Conservation (phyloP, 768 basidiomycete genomes). For the Rickenella mellea region DNA sequence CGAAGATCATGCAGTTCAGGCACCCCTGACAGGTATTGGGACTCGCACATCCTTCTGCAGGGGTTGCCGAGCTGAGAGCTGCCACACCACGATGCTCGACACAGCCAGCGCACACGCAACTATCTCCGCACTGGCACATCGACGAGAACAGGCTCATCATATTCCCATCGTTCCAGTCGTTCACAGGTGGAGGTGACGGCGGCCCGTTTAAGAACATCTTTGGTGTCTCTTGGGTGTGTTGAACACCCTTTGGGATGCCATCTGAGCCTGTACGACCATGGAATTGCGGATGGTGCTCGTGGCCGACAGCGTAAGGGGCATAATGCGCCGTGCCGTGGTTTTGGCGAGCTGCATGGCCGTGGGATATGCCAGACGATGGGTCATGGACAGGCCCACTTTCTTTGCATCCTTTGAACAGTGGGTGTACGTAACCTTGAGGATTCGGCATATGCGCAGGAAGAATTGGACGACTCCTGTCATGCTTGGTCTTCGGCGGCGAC, state of each 20-base stretch:
- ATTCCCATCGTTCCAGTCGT: too few relatives aligned
- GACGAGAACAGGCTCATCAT: slow-evolving; percentile 11
- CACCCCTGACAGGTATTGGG: too few relatives aligned
- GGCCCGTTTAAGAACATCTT: slow-evolving; percentile 14
- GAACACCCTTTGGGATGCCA: slow-evolving; percentile 10
- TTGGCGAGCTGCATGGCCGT: slow-evolving; percentile 34
- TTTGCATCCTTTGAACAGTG: neutral
- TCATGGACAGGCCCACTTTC: slow-evolving; percentile 31
- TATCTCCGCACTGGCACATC: slow-evolving; percentile 51
- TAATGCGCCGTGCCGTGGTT: slow-evolving; percentile 40
- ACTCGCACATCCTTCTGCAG: too few relatives aligned
- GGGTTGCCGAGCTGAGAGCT: too few relatives aligned
- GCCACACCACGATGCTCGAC: slow-evolving; percentile 38
- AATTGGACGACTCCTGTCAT: slow-evolving; percentile 43
- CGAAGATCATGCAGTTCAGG: too few relatives aligned
- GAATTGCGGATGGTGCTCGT: slow-evolving; percentile 44
- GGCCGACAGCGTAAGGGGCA: slow-evolving; percentile 63
- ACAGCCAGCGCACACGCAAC: slow-evolving; percentile 59
- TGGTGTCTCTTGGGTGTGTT: slow-evolving; percentile 17
- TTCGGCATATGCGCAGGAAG: slow-evolving; percentile 64
- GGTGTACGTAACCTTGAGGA: too few relatives aligned
- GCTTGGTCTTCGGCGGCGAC: too few relatives aligned
- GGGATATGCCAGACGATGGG: slow-evolving; percentile 35
- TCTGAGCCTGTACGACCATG: slow-evolving; percentile 29
- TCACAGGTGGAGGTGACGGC: too few relatives aligned